Conservation (phyloP, 2,329 filamentous ascomycete species). For the Alternaria sp. region DNA sequence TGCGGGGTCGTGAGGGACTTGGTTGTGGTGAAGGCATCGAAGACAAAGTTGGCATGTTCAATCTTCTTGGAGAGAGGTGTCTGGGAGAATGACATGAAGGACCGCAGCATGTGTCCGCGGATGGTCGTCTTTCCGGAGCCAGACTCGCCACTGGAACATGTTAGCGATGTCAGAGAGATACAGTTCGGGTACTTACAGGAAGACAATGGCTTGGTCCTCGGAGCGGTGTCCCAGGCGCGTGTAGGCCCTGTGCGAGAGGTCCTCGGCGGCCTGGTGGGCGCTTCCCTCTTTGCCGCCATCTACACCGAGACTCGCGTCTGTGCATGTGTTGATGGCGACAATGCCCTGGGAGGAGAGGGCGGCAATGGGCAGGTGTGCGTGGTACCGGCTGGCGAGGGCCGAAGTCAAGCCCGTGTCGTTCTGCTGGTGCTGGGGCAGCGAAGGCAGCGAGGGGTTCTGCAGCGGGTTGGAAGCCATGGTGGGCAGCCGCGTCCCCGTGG, state of each 20-base stretch:
- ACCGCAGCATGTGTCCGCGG: slow-evolving; percentile 83
- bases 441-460: slow-evolving; percentile 81
- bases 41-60: slow-evolving; percentile 91
- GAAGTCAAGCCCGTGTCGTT: slow-evolving; percentile 80
- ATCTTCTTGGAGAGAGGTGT: slow-evolving; percentile 93
- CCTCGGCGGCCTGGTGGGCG: slow-evolving; percentile 89
- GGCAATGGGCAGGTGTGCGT: slow-evolving; percentile 87
- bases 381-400: slow-evolving; percentile 87
- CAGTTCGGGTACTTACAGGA: slow-evolving; percentile 71
- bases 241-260: slow-evolving; percentile 86
- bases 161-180: slow-evolving; percentile 5
- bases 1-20: slow-evolving; percentile 96
- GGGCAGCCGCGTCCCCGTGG: slow-evolving; percentile 49
- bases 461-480: slow-evolving; percentile 65
- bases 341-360: slow-evolving; percentile 89
- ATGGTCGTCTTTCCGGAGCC: slow-evolving; percentile 96
- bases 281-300: slow-evolving; percentile 93
- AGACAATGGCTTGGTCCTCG: slow-evolving; percentile 92
- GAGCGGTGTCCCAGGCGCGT: slow-evolving; percentile 83
- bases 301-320: slow-evolving; percentile 82
- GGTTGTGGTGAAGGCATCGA: slow-evolving; percentile 94
- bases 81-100: slow-evolving; percentile 85
- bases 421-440: slow-evolving; percentile 82
- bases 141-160: slow-evolving; percentile 77
- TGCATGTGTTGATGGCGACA: slow-evolving; percentile 93